Evolutionary conservation across 2,329 filamentous ascomycete species (phyloP).

Genomic region (Huntiella abstrusa): DNA sequence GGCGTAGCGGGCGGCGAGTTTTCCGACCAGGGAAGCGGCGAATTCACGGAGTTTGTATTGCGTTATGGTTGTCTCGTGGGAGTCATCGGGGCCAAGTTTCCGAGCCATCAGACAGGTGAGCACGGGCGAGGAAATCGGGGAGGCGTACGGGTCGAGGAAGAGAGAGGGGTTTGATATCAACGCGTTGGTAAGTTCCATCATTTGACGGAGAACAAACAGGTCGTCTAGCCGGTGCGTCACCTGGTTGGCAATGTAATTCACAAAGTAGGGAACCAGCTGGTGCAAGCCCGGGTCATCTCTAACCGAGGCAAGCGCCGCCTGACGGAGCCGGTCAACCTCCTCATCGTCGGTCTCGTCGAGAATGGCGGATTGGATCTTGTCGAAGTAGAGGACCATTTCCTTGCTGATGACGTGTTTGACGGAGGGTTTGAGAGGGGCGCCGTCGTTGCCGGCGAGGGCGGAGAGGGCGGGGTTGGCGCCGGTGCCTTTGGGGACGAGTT

Average conservation of each 20-base stretch:
- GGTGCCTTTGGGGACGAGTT: conserved; percentile 75
- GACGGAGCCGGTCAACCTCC: conserved; percentile 49
- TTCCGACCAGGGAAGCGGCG: conserved; percentile 61
- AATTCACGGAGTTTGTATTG: conserved; percentile 73
- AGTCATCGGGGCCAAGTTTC: conserved; percentile 46
- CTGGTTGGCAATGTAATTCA: conserved; percentile 88
- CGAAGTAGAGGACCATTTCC: conserved; percentile 90
- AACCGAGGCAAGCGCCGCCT: conserved; percentile 70
- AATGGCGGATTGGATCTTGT: conserved; percentile 78
- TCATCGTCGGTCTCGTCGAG: conserved; percentile 78
- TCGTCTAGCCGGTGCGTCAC: conserved; percentile 88
- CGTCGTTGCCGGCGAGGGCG: conserved; percentile 38
- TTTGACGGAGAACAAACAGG: conserved; percentile 70
- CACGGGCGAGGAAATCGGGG: conserved; percentile 60
- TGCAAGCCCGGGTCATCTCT: conserved; percentile 81
- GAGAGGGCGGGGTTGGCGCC: conserved; percentile 65
- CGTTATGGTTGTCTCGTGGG: conserved; percentile 33
- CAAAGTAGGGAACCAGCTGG: conserved; percentile 89
- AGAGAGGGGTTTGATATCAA: conserved; percentile 68
- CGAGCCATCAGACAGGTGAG: conserved; percentile 73
- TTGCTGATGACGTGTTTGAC: conserved; percentile 95
- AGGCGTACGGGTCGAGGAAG: conserved; percentile 46
- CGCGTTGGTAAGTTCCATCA: conserved; percentile 77
- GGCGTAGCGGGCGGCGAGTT: conserved; percentile 65
- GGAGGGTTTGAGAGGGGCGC: conserved; percentile 53